phyloP scores from a whole-genome alignment of 805 yeast species.

The Nakazawaea molendinolei region DNA sequence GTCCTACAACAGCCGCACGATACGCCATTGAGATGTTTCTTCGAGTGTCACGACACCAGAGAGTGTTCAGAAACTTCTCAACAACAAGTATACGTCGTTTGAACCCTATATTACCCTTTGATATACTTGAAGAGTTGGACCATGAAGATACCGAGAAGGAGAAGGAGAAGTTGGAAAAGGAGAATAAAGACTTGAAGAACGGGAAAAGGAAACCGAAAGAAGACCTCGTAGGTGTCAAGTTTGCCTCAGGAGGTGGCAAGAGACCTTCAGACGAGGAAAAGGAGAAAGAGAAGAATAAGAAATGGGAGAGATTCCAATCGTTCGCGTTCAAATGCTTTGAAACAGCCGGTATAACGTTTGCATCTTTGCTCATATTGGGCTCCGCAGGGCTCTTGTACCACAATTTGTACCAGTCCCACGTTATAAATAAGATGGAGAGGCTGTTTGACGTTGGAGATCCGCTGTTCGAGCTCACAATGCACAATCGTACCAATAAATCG shows the following conservation, averaged over 20 bases:
- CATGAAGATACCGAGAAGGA: conserved; percentile 26
- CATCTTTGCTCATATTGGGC: conserved; percentile 62
- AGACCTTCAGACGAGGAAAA: conserved; percentile 7
- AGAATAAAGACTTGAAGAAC: conserved; percentile 22
- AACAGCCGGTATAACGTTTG: conserved; percentile 64
- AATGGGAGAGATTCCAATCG: conserved; percentile 12
- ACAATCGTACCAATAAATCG: conserved; percentile 31
- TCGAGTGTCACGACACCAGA: not conserved
- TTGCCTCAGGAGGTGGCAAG: conserved; percentile 3
- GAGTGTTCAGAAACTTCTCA: conserved; percentile 1
- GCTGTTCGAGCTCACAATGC: conserved; percentile 53
- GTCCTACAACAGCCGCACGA: no score
- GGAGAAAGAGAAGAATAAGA: conserved; percentile 4
- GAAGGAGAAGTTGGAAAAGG: conserved; percentile 24
- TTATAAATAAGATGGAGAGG: conserved; percentile 52
- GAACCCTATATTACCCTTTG: conserved; percentile 36
- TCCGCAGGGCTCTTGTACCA: conserved; percentile 71
- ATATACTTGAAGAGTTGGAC: conserved; percentile 30
- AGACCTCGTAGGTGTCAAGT: conserved; percentile 11
- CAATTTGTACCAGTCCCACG: conserved; percentile 49
- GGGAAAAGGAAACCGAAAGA: conserved; percentile 16
- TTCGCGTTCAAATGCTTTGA: conserved; percentile 44
- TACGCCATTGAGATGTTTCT: not conserved
- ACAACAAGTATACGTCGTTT: conserved; percentile 12
- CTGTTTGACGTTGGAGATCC: conserved; percentile 69